Base-by-base conservation (phyloP, 345 rosid genomes). In the Melaleuca quinquenervia region DNA sequence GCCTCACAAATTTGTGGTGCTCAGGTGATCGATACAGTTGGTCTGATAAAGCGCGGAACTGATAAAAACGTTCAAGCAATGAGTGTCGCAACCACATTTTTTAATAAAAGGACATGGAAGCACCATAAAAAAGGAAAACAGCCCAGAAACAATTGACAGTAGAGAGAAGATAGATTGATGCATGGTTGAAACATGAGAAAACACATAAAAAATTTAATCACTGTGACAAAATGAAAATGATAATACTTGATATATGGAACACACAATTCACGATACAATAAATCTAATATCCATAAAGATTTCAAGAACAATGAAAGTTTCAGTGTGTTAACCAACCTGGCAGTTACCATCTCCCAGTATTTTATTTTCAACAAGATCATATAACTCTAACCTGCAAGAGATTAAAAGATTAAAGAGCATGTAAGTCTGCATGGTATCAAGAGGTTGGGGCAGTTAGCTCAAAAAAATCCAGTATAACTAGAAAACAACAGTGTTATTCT, bases 31-130 rank as follows among this genome's bases (percentile, higher is more conserved):
- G 95, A 86, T 95, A 96, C 54, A 96, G 95, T 90, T 95, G 99
- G 86, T 96, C 99, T 76, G 98, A 94, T 86, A 95, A 86, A 54
- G 99, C 90, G 45, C 98, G 94, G 86, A 95, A 96, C 99, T 96
- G 94, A 52, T 82, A 85, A 90, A 54, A 88, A 87, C 6, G n/a
- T 87, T 20, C 64, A 3, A 70, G 80, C 13, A 70, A 20, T 70
- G 80, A 70, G 80, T 70, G 13, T 20, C 80, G 32, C 48, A 36
- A 70, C 26, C 48, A 70, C 80, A 36, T 70, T 18, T 70, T 48
- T 36, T 36, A 20, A 70, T 18, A 70, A 36, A 70, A 70, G 78
- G 48, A 36, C 24, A n/a, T 2, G 84, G 58, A 82, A 82, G 22
- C 44, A 52, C 44, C 36, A 1, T 13, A 2, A 52, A 52, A 36